Base-by-base conservation (phyloP, 2,329 filamentous ascomycete species). In the Zymoseptoria tritici region DNA sequence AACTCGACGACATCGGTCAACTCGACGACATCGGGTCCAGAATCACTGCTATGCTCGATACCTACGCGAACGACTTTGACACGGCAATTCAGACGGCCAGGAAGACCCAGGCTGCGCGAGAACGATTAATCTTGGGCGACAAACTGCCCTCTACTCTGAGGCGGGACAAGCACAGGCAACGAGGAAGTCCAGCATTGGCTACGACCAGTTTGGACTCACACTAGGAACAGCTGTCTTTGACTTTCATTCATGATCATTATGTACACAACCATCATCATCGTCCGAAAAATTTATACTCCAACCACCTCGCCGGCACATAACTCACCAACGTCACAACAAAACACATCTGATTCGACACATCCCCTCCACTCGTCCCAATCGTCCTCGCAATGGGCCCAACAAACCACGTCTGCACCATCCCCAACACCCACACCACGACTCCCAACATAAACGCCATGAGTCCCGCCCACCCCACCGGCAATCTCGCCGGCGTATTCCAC, bases 331-430 rank as follows among this genome's bases (percentile, higher is more conserved):
- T 81, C 29, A 82, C 78, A 3, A 79, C 72, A 50, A 84, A 74
- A 1, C 80, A 75, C 51, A 85, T 72, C 74, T 83, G 75, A 63
- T 82, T 82, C 9, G 79, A 80, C 54, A 83, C 77, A 73, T 85
- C 82, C 57, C 79, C 82, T 20, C 83, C 82, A 66, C 78, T 75
- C 5, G 78, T 79, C 0, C 84, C 83, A 26, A 86, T 81, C 58
- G 79, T 70, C 55, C 75, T 76, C 2, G 82, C 84, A 59, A 87
- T 72, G 0, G 85, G 86, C 0, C 86, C 86, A 16, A 68, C 62
- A 56, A 29, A 49, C 68, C 67, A 70, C 49, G 68, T 70, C 62
- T 70, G 61, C 8, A 67, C 68, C 83, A 86, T 85, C 1, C 83
- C 83, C 67, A 85, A 73, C 21, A 82, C 74, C 73, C 81, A 83